Base-by-base conservation (phyloP, 139 green algal genomes). In the Tetratostichococcus sp. region DNA sequence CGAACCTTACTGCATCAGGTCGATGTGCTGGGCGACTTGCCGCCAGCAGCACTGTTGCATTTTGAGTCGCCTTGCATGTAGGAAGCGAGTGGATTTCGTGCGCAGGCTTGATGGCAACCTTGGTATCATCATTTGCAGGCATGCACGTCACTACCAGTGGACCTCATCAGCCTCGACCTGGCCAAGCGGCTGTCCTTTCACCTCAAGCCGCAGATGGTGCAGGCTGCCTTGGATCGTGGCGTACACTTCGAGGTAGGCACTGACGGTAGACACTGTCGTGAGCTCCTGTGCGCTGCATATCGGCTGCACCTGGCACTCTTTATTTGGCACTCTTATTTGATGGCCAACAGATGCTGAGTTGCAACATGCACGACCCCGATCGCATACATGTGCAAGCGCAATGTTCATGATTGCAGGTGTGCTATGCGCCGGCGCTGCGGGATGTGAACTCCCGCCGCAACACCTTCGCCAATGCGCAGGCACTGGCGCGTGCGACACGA, bases 241-340 rank as follows among this genome's bases (percentile, higher is more conserved):
- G 33, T 93, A 2, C 70, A 81, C 30, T 91, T 93, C 74, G 89
- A 93, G 88, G 75, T 93, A n/a, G n/a, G 23, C 75, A 34, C 30
- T 84, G 50, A 17, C 26, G 19, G 14, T 62, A 5, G 14, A 26
- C 26, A 2, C 39, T 50, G 39, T 14, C 39, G 14, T 50, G 14
- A 14, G 39, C 8, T 8, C 39, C 39, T 22, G 39, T 22, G 14
- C 8, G 39, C 39, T 8, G 8, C 39, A 50, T 22, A 50, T 8
- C 39, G 39, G 39, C 8, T 50, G 8, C 8, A n/a, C n/a, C n/a
- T n/a, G n/a, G n/a, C n/a, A n/a, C n/a, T n/a, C n/a, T n/a, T n/a
- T n/a, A n/a, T n/a, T n/a, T n/a, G n/a, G n/a, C n/a, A n/a, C n/a
- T n/a, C n/a, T n/a, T n/a, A n/a, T n/a, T n/a, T n/a, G n/a, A n/a